phyloP scores from a whole-genome alignment of 2,329 filamentous ascomycete species.

The Ceratocystis ficicola region DNA sequence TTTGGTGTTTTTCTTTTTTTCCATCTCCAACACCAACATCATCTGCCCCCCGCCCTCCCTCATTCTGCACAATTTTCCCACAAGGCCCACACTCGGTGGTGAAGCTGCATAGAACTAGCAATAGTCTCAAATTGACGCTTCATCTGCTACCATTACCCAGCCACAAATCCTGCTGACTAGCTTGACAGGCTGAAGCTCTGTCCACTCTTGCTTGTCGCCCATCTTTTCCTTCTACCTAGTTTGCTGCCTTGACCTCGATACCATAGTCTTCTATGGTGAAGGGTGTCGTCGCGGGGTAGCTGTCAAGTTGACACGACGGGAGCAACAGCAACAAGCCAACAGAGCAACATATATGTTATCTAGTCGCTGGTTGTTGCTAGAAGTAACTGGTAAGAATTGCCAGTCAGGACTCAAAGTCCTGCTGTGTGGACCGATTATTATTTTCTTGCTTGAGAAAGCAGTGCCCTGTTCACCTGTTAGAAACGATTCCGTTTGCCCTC shows the following conservation, averaged over 20 bases:
- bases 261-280: too few species aligned
- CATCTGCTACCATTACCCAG: not conserved
- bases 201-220: not conserved
- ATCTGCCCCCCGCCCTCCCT: too few species aligned
- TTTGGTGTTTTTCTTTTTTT: not conserved
- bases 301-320: not conserved
- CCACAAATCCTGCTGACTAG: not conserved
- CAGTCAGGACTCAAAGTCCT: not conserved
- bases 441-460: not conserved
- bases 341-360: not conserved
- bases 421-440: not conserved
- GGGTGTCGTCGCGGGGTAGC: not conserved
- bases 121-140: not conserved
- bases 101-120: not conserved
- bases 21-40: not conserved
- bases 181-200: not conserved
- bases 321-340: not conserved
- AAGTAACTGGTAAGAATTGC: not conserved
- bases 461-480: slow-evolving; percentile 7
- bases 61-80: not conserved
- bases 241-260: not conserved
- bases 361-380: not conserved
- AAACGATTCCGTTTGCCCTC: slow-evolving; percentile 3
- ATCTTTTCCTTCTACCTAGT: not conserved
- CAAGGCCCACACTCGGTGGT: not conserved